These are phyloP conservation scores for Arabidopsis lyrata DNA, from an alignment of 441 rosid genomes.

Conservation along the genomic window DNA sequence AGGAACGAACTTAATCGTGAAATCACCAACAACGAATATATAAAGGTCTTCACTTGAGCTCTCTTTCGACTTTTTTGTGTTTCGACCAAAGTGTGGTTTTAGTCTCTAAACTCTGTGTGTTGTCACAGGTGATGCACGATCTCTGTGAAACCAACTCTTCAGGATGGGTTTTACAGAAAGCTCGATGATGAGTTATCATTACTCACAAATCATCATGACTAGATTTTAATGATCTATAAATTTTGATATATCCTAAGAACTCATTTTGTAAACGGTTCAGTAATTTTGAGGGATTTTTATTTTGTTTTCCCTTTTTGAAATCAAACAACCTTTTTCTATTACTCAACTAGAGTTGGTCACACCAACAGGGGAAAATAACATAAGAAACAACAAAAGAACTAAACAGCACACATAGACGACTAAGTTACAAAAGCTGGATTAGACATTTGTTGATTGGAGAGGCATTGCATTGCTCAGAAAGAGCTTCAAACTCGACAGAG, in stretches of 20 bases:
- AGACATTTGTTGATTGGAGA: background rate
- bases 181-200: conserved; percentile 25
- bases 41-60: conserved; percentile 57
- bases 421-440: too few relatives aligned
- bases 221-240: background rate
- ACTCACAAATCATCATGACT: background rate
- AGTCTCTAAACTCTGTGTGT: conserved; percentile 9
- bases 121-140: conserved; percentile 76
- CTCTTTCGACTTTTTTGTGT: conserved; percentile 17
- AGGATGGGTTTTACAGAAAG: conserved; percentile 68
- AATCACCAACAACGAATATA: conserved; percentile 56
- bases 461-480: background rate
- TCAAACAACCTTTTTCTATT: background rate
- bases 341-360: background rate
- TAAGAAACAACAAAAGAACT: background rate
- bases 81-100: conserved; percentile 5
- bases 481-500: background rate
- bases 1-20: conserved; percentile 51
- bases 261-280: conserved; percentile 13
- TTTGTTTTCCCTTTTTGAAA: conserved; percentile 7
- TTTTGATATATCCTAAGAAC: conserved; percentile 2
- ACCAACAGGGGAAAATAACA: background rate
- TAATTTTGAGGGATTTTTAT: background rate
- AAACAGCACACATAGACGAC: too few relatives aligned
- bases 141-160: conserved; percentile 69